Evolutionary conservation across 257 asterid genomes (phyloP), one percentile per base, ranked within the genome.

Genomic region (Salvia rosmarinus): DNA sequence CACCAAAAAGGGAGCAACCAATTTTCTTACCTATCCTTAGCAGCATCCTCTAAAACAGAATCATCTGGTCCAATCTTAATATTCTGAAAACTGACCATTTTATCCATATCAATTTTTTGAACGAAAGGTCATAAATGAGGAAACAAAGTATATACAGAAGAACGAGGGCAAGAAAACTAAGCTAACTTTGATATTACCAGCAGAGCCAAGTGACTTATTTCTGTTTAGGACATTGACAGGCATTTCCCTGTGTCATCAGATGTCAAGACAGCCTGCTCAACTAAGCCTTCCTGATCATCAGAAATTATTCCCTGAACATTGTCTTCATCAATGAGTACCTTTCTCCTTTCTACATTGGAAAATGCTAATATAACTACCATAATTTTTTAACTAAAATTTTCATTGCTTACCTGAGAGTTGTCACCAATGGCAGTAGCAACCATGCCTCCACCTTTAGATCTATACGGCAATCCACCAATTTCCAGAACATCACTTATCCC

Each of bases 11-110:
- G 13, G 20, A 61, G 47, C 39, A 76, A 32, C 23, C 47, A 65
- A 50, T 16, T 16, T 69, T 64, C 89, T 75, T 77, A 89, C 98
- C 90, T 77, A 47, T 91, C 96, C 83, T 78, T 82, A 30, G 85
- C 67, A 70, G 73, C 82, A 65, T 81, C 94, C 73, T 86, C 94
- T 23, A 67, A 37, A 73, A 66, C 73, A 50, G 85, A 63, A 79
- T 83, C 82, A 35, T 78, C 78, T n/a, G 81, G 59, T 73, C 84
- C 88, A 72, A 79, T 79, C 81, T 83, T 84, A 34, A 71, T 81
- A 63, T 65, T 75, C 49, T 66, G 85, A 49, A 81, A 85, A 67
- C 90, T 89, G 87, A 69, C 14, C 49, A 78, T 55, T 67, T 60
- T 68, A 40, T 19, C 37, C 55, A 78, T 20, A 76, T 44, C 64